phyloP scores from a whole-genome alignment of 768 basidiomycete genomes.

The Collybia sp. region DNA sequence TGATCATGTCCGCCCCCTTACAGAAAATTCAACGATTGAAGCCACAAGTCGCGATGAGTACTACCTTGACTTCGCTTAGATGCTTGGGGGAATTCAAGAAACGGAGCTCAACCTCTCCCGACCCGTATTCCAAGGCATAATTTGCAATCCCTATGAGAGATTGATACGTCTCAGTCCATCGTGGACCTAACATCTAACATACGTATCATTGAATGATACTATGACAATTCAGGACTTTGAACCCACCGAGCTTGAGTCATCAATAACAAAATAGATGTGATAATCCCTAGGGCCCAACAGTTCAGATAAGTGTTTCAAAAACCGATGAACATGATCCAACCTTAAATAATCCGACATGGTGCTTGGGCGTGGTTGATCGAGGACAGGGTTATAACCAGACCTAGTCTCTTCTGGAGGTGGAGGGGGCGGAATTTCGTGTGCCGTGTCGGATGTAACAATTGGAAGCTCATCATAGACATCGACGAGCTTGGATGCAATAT shows the following conservation, averaged over 20 bases:
- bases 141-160: conserved; percentile 24
- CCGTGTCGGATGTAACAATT: conserved; percentile 2
- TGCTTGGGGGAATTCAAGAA: conserved; percentile 19
- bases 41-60: background rate
- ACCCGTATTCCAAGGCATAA: conserved; percentile 19
- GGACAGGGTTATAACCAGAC: conserved; percentile 17
- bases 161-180: conserved; percentile 20
- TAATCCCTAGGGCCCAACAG: conserved; percentile 15
- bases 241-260: conserved; percentile 24
- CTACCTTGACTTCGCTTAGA: conserved; percentile 8
- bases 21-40: background rate
- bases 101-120: conserved; percentile 17
- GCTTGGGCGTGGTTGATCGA: conserved; percentile 19
- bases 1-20: conserved; percentile 14
- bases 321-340: conserved; percentile 7
- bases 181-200: conserved; percentile 11
- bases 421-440: conserved; percentile 13
- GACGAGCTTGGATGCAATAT: conserved; percentile 6
- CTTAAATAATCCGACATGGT: conserved; percentile 17
- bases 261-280: conserved; percentile 21
- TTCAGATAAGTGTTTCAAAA: background rate
- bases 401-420: conserved; percentile 12
- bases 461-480: conserved; percentile 6
- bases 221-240: background rate
- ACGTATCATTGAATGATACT: background rate